These are phyloP conservation scores for Saccharum officinarum DNA, from an alignment of 176 grass and related monocot species.

Conservation along the genomic window DNA sequence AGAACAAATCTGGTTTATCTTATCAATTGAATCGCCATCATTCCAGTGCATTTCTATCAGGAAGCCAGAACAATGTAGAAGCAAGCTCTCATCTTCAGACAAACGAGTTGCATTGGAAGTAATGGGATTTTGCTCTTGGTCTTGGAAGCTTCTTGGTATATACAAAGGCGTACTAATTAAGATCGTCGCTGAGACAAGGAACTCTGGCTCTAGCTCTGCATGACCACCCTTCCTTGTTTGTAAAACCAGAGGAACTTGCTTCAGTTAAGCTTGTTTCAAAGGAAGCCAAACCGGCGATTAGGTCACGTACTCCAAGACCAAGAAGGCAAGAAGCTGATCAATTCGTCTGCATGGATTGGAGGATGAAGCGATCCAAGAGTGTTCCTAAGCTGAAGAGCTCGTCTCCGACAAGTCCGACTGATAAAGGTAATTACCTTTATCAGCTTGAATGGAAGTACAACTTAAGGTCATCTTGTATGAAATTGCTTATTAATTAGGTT, in stretches of 20 bases:
- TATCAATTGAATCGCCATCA: neutral
- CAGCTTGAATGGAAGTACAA: neutral
- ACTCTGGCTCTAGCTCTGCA: neutral
- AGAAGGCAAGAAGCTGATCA: neutral
- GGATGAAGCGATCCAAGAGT: constrained; percentile 37
- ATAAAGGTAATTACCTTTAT: too few species aligned
- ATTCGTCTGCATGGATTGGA: constrained; percentile 39
- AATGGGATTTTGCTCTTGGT: constrained; percentile 11
- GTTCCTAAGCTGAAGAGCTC: constrained; percentile 51
- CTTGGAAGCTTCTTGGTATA: constrained; percentile 21
- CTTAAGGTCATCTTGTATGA: neutral
- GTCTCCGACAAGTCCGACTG: constrained; percentile 30
- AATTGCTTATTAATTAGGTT: neutral
- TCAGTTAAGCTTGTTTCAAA: neutral
- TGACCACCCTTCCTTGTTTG: neutral
- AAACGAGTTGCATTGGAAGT: constrained; percentile 29
- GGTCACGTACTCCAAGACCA: neutral
- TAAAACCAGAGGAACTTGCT: constrained; percentile 13
- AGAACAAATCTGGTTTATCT: neutral
- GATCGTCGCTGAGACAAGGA: neutral
- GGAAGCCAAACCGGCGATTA: neutral
- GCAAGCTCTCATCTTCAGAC: constrained; percentile 8
- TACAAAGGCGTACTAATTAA: neutral
- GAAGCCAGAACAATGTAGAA: constrained; percentile 13
- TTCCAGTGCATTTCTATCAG: neutral